A percentile compares a stretch with the other conserved stretches of the same genome.
These are phyloP conservation scores for Zizania latifolia DNA, from an alignment of 176 grass and related monocot species.

Conservation along the genomic window DNA sequence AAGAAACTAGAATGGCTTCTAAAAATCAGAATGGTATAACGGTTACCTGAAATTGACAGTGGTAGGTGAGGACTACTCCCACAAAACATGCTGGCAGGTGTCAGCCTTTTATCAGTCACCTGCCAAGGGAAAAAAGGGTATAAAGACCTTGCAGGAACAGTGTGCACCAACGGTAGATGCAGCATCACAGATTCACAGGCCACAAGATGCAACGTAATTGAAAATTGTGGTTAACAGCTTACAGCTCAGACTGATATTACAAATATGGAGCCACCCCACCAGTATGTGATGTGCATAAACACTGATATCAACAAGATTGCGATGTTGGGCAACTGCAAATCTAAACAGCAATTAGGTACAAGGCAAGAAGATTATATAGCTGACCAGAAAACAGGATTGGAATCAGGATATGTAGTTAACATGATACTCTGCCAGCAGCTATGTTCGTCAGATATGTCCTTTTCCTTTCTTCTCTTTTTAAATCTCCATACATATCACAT, in stretches of 20 bases:
- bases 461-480: not conserved
- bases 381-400: not conserved
- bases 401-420: not conserved
- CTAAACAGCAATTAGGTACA: not conserved
- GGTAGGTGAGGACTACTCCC: not conserved
- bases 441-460: not conserved
- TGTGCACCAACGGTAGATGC: not conserved
- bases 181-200: conserved; percentile 12
- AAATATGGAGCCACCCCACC: not conserved
- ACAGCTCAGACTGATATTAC: not conserved
- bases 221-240: not conserved
- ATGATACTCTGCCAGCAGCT: not conserved
- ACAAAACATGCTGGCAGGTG: not conserved
- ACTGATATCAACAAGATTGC: not conserved
- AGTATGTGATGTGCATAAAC: not conserved
- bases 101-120: conserved; percentile 26
- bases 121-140: conserved; percentile 3
- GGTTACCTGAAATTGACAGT: not conserved
- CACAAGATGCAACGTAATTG: not conserved
- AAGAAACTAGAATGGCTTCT: not conserved
- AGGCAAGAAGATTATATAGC: not conserved
- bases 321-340: not conserved
- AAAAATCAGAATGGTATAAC: not conserved
- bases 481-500: conserved; percentile 14
- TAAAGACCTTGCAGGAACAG: not conserved